phyloP scores from a whole-genome alignment of 441 rosid genomes.

The Raphanus hybrid region DNA sequence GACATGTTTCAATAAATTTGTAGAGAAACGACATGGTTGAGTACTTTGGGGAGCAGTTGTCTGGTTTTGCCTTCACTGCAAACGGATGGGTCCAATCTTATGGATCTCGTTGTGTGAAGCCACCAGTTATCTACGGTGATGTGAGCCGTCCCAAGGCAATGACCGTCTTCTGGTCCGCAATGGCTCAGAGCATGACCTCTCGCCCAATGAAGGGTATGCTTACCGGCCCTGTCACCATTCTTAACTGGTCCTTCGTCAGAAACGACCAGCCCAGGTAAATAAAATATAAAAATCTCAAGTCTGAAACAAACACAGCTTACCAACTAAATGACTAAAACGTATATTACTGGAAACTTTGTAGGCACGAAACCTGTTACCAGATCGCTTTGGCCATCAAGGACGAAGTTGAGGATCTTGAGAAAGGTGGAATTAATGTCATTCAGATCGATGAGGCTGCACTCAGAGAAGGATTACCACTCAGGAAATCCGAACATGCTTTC shows the following conservation, averaged over 20 bases:
- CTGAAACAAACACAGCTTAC: background rate
- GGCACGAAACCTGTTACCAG: too few relatives aligned
- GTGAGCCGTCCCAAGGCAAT: slow-evolving; percentile 98
- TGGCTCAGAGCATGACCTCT: slow-evolving; percentile 93
- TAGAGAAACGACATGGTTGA: slow-evolving; percentile 99
- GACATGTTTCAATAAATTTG: slow-evolving; percentile 30
- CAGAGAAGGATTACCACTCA: slow-evolving; percentile 92
- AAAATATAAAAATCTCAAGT: background rate
- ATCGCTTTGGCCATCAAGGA: too few relatives aligned
- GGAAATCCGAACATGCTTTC: slow-evolving; percentile 96
- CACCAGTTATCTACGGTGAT: slow-evolving; percentile 97
- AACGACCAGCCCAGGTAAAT: slow-evolving; percentile 96
- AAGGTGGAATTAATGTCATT: slow-evolving; percentile 23
- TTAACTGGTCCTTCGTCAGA: slow-evolving; percentile 97
- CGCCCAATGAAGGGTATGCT: slow-evolving; percentile 99
- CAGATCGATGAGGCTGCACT: slow-evolving; percentile 98
- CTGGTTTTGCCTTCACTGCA: slow-evolving; percentile 92
- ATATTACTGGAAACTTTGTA: too few relatives aligned
- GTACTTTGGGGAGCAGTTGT: slow-evolving; percentile 98
- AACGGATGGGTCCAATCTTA: slow-evolving; percentile 99
- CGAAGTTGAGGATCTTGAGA: too few relatives aligned
- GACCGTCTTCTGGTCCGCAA: slow-evolving; percentile 98
- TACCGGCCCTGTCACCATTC: slow-evolving; percentile 98
- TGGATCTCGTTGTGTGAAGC: slow-evolving; percentile 97
- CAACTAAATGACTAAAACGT: too few relatives aligned